phyloP scores from a whole-genome alignment of 176 grass and related monocot species.

The Guadua angustifolia region DNA sequence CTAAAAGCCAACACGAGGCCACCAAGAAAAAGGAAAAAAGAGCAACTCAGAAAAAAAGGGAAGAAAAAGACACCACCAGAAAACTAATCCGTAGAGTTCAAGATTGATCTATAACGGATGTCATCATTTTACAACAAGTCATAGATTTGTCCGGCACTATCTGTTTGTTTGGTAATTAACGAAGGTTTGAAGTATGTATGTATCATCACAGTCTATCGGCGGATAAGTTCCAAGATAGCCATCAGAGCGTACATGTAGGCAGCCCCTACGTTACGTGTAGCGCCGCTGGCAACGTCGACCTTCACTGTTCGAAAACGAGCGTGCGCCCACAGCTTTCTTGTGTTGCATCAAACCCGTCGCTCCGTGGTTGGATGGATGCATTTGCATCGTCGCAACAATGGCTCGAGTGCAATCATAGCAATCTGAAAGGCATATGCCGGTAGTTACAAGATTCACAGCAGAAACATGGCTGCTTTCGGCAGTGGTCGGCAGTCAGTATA shows the following conservation, averaged over 20 bases:
- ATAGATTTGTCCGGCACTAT: too few species aligned
- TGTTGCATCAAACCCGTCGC: slow-evolving; percentile 30
- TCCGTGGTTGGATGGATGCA: slow-evolving; percentile 21
- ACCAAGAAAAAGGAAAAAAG: too few species aligned
- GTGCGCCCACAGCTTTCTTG: background rate
- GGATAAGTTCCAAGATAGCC: background rate
- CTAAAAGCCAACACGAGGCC: too few species aligned
- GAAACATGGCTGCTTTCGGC: background rate
- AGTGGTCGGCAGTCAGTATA: background rate
- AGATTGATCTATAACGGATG: too few species aligned
- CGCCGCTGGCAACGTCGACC: background rate
- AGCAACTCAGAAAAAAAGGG: too few species aligned
- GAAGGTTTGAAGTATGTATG: too few species aligned
- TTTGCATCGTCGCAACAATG: too few species aligned
- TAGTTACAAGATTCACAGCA: background rate
- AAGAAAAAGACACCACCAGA: too few species aligned
- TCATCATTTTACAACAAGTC: too few species aligned
- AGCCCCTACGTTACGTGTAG: background rate
- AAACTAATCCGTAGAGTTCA: too few species aligned
- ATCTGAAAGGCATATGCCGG: slow-evolving; percentile 13
- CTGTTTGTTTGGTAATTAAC: too few species aligned
- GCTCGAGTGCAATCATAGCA: slow-evolving; percentile 4
- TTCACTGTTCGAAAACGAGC: background rate
- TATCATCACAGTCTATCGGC: too few species aligned
- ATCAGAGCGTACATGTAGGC: background rate